Evolutionary conservation across 2,329 filamentous ascomycete species (phyloP).

Genomic region (Colletotrichum liriopes): DNA sequence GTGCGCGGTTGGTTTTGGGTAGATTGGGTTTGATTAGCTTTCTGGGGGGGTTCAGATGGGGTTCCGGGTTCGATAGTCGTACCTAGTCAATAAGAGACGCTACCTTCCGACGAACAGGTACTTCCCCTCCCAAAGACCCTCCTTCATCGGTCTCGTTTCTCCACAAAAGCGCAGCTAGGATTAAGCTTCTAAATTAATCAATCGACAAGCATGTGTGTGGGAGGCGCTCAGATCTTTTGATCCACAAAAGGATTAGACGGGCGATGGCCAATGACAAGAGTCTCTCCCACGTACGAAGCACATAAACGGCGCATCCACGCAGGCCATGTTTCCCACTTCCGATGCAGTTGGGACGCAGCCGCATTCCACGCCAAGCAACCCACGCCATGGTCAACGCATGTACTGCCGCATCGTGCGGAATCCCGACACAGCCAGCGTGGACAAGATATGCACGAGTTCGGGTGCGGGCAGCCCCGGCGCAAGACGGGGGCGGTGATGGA

Average conservation of each 20-base stretch:
- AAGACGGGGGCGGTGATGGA: not conserved
- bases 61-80: constrained; percentile 8
- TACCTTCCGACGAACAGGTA: constrained; percentile 6
- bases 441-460: constrained; percentile 1
- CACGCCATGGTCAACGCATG: constrained; percentile 11
- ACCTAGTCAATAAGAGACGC: too few relatives aligned
- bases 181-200: constrained; percentile 37
- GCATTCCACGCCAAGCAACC: constrained; percentile 2
- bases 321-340: constrained; percentile 4
- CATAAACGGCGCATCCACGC: constrained; percentile 3
- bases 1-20: constrained; percentile 11
- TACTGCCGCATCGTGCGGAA: not conserved
- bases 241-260: not conserved
- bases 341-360: constrained; percentile 7
- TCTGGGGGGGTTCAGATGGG: constrained; percentile 16
- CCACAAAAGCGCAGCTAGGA: constrained; percentile 14
- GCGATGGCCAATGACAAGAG: not conserved
- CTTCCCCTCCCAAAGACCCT: not conserved
- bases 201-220: constrained; percentile 17
- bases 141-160: not conserved
- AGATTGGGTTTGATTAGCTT: constrained; percentile 14
- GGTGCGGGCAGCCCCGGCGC: too few relatives aligned
- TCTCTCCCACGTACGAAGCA: not conserved
- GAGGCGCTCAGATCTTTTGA: constrained; percentile 9
- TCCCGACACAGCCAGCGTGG: not conserved